Conservation (phyloP, 176 grass and related monocot genomes). For the Aegilops umbellulata region DNA sequence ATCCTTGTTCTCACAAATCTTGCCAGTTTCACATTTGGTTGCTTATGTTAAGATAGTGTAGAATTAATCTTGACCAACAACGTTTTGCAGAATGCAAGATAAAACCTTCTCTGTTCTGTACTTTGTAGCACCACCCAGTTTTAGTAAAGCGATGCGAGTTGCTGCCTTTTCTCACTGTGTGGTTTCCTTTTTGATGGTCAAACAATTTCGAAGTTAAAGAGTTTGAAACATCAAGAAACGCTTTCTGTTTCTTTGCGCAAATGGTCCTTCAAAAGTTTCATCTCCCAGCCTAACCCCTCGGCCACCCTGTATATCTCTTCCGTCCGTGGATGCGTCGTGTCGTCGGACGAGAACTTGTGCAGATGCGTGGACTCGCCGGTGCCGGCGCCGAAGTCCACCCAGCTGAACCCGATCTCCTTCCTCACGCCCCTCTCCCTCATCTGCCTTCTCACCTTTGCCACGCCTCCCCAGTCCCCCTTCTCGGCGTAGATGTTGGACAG, state of each 20-base stretch:
- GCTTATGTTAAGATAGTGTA: slow-evolving; percentile 11
- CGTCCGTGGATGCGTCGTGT: slow-evolving; percentile 51
- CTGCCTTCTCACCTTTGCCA: slow-evolving; percentile 59
- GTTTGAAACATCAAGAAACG: neutral
- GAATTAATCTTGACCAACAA: neutral
- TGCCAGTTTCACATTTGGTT: neutral
- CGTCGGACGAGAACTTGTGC: slow-evolving; percentile 80
- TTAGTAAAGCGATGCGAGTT: slow-evolving; percentile 13
- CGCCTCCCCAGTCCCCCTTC: slow-evolving; percentile 62
- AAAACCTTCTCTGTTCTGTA: slow-evolving; percentile 4
- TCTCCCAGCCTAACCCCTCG: slow-evolving; percentile 55
- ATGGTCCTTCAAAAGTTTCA: slow-evolving; percentile 41
- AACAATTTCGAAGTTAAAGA: neutral
- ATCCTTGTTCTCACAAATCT: neutral
- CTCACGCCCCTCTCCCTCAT: slow-evolving; percentile 67
- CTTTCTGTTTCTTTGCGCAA: slow-evolving; percentile 35
- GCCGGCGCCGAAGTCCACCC: slow-evolving; percentile 65
- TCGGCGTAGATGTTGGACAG: slow-evolving; percentile 88
- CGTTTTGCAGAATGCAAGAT: slow-evolving; percentile 37
- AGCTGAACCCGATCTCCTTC: slow-evolving; percentile 87
- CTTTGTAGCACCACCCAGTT: slow-evolving; percentile 19
- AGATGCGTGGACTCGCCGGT: slow-evolving; percentile 21
- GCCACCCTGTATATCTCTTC: slow-evolving; percentile 67
- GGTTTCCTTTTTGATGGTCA: neutral
- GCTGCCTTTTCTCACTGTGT: neutral